A percentile compares a stretch with the other conserved stretches of the same genome.
These are phyloP conservation scores for Colletotrichum camelliae DNA, from an alignment of 2,329 filamentous ascomycete genomes.

Conservation along the genomic window DNA sequence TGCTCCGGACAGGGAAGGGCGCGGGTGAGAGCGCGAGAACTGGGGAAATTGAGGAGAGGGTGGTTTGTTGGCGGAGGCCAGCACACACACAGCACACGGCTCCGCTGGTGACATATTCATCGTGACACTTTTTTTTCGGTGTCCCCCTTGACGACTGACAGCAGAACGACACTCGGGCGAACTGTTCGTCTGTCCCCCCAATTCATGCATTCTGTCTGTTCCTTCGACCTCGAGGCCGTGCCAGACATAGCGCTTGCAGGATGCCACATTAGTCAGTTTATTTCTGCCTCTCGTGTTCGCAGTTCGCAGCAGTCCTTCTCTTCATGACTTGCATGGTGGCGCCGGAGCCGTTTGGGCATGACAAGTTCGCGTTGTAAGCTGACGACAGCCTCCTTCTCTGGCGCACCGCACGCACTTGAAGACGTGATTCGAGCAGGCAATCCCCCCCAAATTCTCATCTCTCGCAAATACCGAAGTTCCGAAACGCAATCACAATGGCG, in stretches of 20 bases:
- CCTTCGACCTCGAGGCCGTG: not conserved
- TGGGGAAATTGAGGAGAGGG: not conserved
- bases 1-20: not conserved
- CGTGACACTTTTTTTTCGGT: not conserved
- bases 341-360: not conserved
- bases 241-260: not conserved
- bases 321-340: not conserved
- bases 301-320: not conserved
- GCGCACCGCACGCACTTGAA: not conserved
- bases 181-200: not conserved
- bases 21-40: not conserved
- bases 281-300: not conserved
- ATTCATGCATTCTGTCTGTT: not conserved
- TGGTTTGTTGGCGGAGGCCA: not conserved
- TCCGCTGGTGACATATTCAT: slow-evolving; percentile 5
- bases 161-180: not conserved
- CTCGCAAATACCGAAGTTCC: not conserved
- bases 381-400: not conserved
- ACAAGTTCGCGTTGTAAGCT: not conserved
- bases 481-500: not conserved
- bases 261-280: not conserved
- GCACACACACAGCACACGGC: not conserved
- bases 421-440: not conserved
- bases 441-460: not conserved
- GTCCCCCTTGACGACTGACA: not conserved